Evolutionary conservation across 1,139 yeast genomes (phyloP).

Genomic region (Geotrichum macrosporum): DNA sequence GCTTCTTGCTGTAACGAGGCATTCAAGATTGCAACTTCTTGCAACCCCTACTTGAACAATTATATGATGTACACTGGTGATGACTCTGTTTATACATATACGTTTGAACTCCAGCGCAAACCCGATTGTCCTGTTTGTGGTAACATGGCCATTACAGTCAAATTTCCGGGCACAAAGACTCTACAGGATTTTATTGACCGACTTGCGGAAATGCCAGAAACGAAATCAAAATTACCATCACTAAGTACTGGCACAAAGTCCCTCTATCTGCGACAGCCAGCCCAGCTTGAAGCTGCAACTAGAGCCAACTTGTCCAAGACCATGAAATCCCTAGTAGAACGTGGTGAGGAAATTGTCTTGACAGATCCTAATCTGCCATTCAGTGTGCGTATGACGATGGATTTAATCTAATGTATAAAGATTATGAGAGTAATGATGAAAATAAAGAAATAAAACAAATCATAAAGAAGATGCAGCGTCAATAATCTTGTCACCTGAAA

Average conservation of each 20-base stretch:
- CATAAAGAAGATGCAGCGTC: constrained; percentile 25
- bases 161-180: constrained; percentile 43
- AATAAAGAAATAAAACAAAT: not conserved
- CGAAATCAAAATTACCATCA: constrained; percentile 51
- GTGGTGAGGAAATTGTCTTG: constrained; percentile 51
- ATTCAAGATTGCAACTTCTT: constrained; percentile 66
- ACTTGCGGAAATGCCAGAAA: constrained; percentile 35
- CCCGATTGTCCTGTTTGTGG: constrained; percentile 77
- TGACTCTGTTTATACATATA: constrained; percentile 68
- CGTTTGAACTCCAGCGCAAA: constrained; percentile 58
- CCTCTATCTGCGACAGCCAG: constrained; percentile 53
- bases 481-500: constrained; percentile 46
- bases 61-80: constrained; percentile 87
- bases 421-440: too few relatives aligned
- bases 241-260: constrained; percentile 44
- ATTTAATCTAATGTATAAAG: constrained; percentile 24
- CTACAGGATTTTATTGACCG: constrained; percentile 48
- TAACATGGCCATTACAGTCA: constrained; percentile 39
- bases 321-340: constrained; percentile 42
- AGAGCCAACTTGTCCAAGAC: constrained; percentile 44
- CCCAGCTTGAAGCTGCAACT: constrained; percentile 48
- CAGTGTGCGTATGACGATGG: constrained; percentile 34
- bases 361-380: constrained; percentile 58
- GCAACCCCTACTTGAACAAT: constrained; percentile 66
- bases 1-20: constrained; percentile 90